Percentiles rank a stretch among this genome's conserved stretches.
Evolutionary conservation across 495 filamentous ascomycete species (phyloP).

Genomic region (Cairneyella variabilis): DNA sequence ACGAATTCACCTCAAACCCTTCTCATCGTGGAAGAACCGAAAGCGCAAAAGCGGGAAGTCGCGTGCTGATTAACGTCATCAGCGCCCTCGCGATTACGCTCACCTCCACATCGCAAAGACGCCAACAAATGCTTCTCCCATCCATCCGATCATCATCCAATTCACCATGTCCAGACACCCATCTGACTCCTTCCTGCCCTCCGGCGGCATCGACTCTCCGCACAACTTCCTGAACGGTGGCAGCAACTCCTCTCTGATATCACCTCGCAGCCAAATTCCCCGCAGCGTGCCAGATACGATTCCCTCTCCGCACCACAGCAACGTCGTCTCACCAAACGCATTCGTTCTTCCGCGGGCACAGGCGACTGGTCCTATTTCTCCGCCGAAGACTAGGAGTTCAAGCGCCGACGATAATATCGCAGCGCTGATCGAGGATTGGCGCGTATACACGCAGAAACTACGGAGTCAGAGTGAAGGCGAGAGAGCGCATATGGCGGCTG

Average conservation of each 20-base stretch:
- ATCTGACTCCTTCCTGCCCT: constrained; percentile 26
- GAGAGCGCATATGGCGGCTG: constrained; percentile 25
- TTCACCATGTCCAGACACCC: constrained; percentile 24
- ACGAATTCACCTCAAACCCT: neutral
- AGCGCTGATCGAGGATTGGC: constrained; percentile 24
- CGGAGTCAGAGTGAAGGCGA: constrained; percentile 23
- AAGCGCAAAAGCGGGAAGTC: too few species aligned
- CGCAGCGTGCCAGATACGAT: constrained; percentile 14
- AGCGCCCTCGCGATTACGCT: neutral
- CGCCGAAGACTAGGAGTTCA: constrained; percentile 22
- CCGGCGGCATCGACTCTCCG: constrained; percentile 20
- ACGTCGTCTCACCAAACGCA: constrained; percentile 2
- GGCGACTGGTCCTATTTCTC: constrained; percentile 18
- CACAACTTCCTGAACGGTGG: neutral
- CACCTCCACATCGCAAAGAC: neutral
- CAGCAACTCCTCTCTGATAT: constrained; percentile 8
- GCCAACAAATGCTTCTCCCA: neutral
- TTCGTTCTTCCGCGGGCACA: constrained; percentile 9
- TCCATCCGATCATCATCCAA: too few species aligned
- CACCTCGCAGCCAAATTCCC: constrained; percentile 12
- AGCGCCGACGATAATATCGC: constrained; percentile 19
- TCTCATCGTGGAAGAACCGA: too few species aligned
- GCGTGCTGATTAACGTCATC: constrained; percentile 1
- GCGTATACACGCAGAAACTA: constrained; percentile 21
- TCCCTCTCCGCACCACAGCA: constrained; percentile 10